Percentiles rank a stretch among this genome's conserved stretches.
Conservation (phyloP, 305 asterid species). For the Solanum hybrid region DNA sequence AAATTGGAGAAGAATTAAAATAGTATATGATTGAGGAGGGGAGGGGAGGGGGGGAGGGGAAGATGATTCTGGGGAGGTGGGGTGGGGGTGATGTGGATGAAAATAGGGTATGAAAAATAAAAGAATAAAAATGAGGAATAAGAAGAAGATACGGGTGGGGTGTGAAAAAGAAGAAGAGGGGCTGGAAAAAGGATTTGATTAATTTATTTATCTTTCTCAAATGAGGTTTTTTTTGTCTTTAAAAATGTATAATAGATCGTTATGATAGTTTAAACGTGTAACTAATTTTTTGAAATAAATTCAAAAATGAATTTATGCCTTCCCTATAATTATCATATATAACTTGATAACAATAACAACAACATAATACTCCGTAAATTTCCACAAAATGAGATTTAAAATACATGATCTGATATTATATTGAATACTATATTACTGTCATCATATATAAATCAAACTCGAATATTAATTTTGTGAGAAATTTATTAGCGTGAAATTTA, state of each 20-base stretch:
- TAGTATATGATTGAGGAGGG: neutral
- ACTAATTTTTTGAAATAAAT: accelerated
- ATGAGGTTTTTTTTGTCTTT: neutral
- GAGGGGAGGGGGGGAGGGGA: neutral
- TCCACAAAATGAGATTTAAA: neutral
- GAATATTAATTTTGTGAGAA: no score
- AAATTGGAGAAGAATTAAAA: neutral
- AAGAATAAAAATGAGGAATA: no score
- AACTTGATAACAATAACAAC: no score
- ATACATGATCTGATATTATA: no score
- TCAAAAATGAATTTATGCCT: neutral
- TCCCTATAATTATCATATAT: neutral
- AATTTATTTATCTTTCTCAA: no score
- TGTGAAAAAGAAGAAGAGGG: neutral
- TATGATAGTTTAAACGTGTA: no score
- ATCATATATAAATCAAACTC: accelerated
- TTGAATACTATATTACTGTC: no score
- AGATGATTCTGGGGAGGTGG: neutral
- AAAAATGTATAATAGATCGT: no score
- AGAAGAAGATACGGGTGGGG: neutral
- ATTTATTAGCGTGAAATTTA: neutral
- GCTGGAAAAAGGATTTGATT: neutral
- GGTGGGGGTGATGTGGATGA: neutral
- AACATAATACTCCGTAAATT: no score
- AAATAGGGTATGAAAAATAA: no score